These are phyloP conservation scores for Penicillium glabrum DNA, from an alignment of 2,329 filamentous ascomycete genomes.

Conservation along the genomic window DNA sequence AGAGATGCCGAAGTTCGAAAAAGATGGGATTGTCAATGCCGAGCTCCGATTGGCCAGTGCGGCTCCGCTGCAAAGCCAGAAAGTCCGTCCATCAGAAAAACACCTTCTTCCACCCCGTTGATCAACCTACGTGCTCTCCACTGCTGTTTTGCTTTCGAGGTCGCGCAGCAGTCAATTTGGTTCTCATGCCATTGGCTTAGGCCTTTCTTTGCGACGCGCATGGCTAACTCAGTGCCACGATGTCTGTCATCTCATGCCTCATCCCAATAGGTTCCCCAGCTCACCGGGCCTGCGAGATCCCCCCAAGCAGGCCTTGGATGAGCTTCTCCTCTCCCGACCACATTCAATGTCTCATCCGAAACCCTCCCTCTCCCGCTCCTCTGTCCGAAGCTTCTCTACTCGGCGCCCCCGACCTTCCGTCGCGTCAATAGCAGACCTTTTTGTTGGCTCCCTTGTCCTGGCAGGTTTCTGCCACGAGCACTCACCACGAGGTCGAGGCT, in stretches of 20 bases:
- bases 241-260: conserved; percentile 66
- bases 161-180: conserved; percentile 14
- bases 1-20: conserved; percentile 29
- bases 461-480: conserved; percentile 54
- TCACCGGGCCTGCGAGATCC: conserved; percentile 49
- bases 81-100: conserved; percentile 27
- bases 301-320: conserved; percentile 45
- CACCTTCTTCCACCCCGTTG: conserved; percentile 14
- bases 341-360: conserved; percentile 32
- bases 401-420: conserved; percentile 30
- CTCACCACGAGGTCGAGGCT: conserved; percentile 33
- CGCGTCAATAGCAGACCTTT: conserved; percentile 50
- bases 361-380: conserved; percentile 22
- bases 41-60: conserved; percentile 38
- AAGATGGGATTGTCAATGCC: conserved; percentile 36
- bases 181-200: conserved; percentile 19
- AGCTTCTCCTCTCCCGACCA: conserved; percentile 19
- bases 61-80: conserved; percentile 34
- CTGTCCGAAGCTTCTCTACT: conserved; percentile 28
- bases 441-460: conserved; percentile 54
- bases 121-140: conserved; percentile 4
- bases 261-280: conserved; percentile 56
- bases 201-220: conserved; percentile 30
- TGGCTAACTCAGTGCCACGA: conserved; percentile 50
- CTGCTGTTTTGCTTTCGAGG: conserved; percentile 1